These are phyloP conservation scores for Jaapia argillacea DNA, from an alignment of 768 basidiomycete genomes.

Conservation along the genomic window DNA sequence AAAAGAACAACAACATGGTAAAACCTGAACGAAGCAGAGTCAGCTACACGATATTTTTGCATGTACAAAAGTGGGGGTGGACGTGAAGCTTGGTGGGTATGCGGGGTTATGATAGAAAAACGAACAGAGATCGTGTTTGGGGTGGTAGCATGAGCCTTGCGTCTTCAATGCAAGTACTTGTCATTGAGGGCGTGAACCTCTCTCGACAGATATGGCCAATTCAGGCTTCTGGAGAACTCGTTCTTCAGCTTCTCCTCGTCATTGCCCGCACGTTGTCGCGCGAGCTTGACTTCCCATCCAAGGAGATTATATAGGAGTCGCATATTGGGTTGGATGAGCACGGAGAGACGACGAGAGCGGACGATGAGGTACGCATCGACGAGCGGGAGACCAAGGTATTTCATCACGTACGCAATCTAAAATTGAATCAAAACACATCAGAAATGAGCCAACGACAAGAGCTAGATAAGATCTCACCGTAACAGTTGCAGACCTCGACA, in stretches of 20 bases:
- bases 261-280: slow-evolving; percentile 54
- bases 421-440: background rate
- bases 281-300: slow-evolving; percentile 92
- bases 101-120: too few species aligned
- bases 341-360: slow-evolving; percentile 79
- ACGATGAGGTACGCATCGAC: slow-evolving; percentile 93
- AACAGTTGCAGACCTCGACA: slow-evolving; percentile 88
- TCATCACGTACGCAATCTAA: slow-evolving; percentile 96
- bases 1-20: too few species aligned
- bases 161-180: slow-evolving; percentile 51
- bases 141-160: too few species aligned
- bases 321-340: slow-evolving; percentile 93
- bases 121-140: too few species aligned
- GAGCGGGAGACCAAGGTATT: slow-evolving; percentile 73
- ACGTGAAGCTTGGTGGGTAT: too few species aligned
- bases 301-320: slow-evolving; percentile 90
- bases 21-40: too few species aligned
- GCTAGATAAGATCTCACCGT: slow-evolving; percentile 41
- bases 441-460: background rate
- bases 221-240: slow-evolving; percentile 61
- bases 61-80: too few species aligned
- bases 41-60: too few species aligned
- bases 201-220: slow-evolving; percentile 77
- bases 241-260: slow-evolving; percentile 39
- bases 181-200: slow-evolving; percentile 83